phyloP scores from a whole-genome alignment of 2,329 filamentous ascomycete genomes.

The Acephala macrosclerotiorum region DNA sequence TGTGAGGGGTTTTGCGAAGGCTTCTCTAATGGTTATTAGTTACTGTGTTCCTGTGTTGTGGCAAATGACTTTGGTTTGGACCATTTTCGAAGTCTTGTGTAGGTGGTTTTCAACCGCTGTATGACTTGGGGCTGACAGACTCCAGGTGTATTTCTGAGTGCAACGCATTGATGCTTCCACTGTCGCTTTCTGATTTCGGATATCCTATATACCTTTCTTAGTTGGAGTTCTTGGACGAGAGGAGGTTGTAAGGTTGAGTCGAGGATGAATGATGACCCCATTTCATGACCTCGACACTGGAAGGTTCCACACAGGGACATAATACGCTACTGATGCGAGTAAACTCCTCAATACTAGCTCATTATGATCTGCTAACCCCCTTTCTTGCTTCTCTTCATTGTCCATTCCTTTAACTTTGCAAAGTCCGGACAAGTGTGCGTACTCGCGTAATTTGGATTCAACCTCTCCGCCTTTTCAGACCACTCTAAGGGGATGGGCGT shows the following conservation, averaged over 20 bases:
- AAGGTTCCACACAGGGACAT: no score
- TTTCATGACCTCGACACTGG: not conserved
- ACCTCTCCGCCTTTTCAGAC: constrained; percentile 14
- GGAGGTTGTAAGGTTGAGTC: no score
- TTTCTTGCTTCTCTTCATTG: not conserved
- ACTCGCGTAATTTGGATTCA: constrained; percentile 16
- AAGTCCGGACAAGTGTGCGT: constrained; percentile 16
- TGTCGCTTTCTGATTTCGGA: no score
- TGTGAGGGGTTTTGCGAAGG: not conserved
- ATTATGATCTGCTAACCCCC: no score
- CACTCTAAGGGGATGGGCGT: constrained; percentile 19
- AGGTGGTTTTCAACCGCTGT: not conserved
- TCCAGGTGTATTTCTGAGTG: not conserved
- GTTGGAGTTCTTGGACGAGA: no score
- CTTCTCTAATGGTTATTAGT: not conserved
- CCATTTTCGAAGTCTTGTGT: not conserved
- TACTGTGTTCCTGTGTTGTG: constrained; percentile 1
- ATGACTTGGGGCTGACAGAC: not conserved
- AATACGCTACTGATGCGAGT: no score
- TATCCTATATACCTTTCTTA: no score
- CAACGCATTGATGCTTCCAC: not conserved
- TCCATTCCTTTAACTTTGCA: constrained; percentile 13
- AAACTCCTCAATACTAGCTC: no score
- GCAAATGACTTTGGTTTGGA: constrained; percentile 1
- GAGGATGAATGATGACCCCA: not conserved